A percentile compares a stretch with the other conserved stretches of the same genome.
These are phyloP conservation scores for Jamesozyma piceae DNA, from an alignment of 805 yeast genomes.

Conservation along the genomic window DNA sequence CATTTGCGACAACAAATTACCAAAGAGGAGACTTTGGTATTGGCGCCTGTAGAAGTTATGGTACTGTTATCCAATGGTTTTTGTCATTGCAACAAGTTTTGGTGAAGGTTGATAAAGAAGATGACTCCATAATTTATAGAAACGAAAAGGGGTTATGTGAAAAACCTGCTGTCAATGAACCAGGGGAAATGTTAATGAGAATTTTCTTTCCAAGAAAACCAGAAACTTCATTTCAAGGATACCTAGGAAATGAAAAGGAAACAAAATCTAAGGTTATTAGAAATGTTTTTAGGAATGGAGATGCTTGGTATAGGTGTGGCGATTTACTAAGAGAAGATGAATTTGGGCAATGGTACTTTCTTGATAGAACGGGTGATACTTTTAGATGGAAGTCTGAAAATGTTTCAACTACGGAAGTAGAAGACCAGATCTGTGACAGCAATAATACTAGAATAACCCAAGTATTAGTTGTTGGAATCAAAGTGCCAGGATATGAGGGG, in stretches of 20 bases:
- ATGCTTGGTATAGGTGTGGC: conserved; percentile 85
- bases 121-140: conserved; percentile 61
- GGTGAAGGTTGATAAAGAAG: conserved; percentile 72
- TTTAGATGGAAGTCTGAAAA: conserved; percentile 96
- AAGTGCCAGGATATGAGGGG: conserved; percentile 83
- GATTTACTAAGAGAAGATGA: conserved; percentile 66
- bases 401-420: conserved; percentile 89
- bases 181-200: conserved; percentile 82
- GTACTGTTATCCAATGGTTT: conserved; percentile 44
- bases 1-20: conserved; percentile 73
- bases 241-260: conserved; percentile 69
- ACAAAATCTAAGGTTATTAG: conserved; percentile 65
- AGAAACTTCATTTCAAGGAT: conserved; percentile 81
- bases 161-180: conserved; percentile 47
- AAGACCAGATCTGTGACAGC: conserved; percentile 47
- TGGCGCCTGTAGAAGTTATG: conserved; percentile 83
- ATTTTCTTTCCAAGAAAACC: conserved; percentile 54
- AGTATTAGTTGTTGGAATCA: conserved; percentile 79
- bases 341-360: conserved; percentile 66
- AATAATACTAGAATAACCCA: conserved; percentile 39
- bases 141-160: conserved; percentile 59
- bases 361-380: conserved; percentile 90
- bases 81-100: conserved; percentile 48
- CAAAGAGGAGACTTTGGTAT: conserved; percentile 74
- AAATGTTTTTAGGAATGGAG: conserved; percentile 75